These are phyloP conservation scores for Massariosphaeria phaeospora DNA, from an alignment of 495 filamentous ascomycete species.

Conservation along the genomic window DNA sequence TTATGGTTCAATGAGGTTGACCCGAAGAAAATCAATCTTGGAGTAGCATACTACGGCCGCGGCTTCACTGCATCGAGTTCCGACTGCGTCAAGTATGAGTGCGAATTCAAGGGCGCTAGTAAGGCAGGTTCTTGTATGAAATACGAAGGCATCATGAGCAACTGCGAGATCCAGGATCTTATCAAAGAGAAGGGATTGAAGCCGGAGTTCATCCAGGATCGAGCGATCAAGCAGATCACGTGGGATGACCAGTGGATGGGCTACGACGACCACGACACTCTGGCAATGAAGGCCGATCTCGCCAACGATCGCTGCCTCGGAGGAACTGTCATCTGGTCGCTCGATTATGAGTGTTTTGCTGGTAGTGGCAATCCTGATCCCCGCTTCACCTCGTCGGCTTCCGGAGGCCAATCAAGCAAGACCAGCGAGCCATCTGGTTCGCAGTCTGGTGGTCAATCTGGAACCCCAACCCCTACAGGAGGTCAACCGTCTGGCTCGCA, in stretches of 20 bases:
- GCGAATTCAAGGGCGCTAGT: background rate
- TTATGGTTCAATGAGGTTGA: constrained; percentile 42
- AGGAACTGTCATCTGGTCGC: constrained; percentile 41
- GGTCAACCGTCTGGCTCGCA: too few relatives aligned
- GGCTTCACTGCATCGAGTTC: constrained; percentile 40
- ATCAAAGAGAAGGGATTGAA: constrained; percentile 35
- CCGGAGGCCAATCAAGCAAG: too few relatives aligned
- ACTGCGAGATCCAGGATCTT: background rate
- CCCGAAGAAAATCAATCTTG: constrained; percentile 41
- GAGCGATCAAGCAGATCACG: constrained; percentile 23
- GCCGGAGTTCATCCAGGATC: constrained; percentile 6
- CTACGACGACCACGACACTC: constrained; percentile 37
- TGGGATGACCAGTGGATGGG: constrained; percentile 39
- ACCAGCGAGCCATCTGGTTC: too few relatives aligned
- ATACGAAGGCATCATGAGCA: background rate
- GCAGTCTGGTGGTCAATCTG: too few relatives aligned
- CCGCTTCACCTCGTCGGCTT: too few relatives aligned
- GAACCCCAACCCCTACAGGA: too few relatives aligned
- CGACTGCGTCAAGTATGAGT: constrained; percentile 26
- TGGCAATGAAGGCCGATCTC: constrained; percentile 28
- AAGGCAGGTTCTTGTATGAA: constrained; percentile 9
- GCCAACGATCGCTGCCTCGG: constrained; percentile 36
- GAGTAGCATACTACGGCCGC: constrained; percentile 45
- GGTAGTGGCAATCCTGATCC: too few relatives aligned
- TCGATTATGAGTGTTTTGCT: constrained; percentile 42